These are phyloP conservation scores for Tulasnella sp. DNA, from an alignment of 768 basidiomycete species.

Conservation along the genomic window DNA sequence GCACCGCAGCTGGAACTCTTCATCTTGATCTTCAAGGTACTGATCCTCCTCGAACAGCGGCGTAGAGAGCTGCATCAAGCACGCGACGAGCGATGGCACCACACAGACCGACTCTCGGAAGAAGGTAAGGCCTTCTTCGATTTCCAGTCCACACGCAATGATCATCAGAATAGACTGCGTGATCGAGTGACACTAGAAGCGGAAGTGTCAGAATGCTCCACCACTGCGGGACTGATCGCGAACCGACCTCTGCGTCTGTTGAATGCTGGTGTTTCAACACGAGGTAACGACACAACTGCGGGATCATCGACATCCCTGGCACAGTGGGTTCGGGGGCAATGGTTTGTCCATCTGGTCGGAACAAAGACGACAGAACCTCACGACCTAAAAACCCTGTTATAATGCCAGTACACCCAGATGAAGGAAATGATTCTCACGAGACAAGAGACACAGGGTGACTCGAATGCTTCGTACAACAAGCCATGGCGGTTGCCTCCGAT, in stretches of 20 bases:
- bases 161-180: slow-evolving; percentile 32
- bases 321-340: too few species aligned
- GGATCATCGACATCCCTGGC: slow-evolving; percentile 35
- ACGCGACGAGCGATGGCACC: slow-evolving; percentile 53
- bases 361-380: slow-evolving; percentile 36
- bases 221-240: slow-evolving; percentile 1
- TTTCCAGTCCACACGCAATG: slow-evolving; percentile 32
- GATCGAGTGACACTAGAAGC: slow-evolving; percentile 22
- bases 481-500: slow-evolving; percentile 30
- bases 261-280: slow-evolving; percentile 26
- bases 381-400: slow-evolving; percentile 14
- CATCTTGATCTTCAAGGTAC: slow-evolving; percentile 29
- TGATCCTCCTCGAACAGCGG: slow-evolving; percentile 60
- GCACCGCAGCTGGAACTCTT: slow-evolving; percentile 31
- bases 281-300: slow-evolving; percentile 39
- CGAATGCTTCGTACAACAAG: slow-evolving; percentile 39
- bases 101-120: slow-evolving; percentile 41
- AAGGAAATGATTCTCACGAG: slow-evolving; percentile 33
- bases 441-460: slow-evolving; percentile 44
- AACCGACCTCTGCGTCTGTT: not conserved
- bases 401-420: not conserved
- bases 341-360: too few species aligned
- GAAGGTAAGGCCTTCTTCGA: slow-evolving; percentile 31
- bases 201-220: not conserved
- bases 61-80: slow-evolving; percentile 40